Evolutionary conservation across 2,329 filamentous ascomycete species (phyloP).

Genomic region (Cladosporium sp.): DNA sequence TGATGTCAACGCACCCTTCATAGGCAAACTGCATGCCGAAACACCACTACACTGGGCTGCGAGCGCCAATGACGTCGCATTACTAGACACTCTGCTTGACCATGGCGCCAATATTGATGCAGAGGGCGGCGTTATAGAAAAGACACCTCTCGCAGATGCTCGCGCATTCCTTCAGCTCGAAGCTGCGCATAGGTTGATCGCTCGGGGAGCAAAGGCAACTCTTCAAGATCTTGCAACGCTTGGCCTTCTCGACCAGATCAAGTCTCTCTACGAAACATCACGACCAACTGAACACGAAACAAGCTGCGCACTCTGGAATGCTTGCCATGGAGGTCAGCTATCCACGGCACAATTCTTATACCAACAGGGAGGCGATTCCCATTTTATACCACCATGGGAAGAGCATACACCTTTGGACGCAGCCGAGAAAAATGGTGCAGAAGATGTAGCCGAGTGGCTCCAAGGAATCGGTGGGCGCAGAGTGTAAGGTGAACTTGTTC

Average conservation of each 20-base stretch:
- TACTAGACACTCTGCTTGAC: background rate
- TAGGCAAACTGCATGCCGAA: background rate
- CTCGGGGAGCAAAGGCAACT: background rate
- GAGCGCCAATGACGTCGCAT: background rate
- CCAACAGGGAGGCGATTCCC: background rate
- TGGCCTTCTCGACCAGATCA: background rate
- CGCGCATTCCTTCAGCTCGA: background rate
- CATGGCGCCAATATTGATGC: background rate
- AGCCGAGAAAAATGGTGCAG: background rate
- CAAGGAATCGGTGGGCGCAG: background rate
- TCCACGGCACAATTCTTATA: background rate
- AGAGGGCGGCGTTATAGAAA: background rate
- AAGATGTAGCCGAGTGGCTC: background rate
- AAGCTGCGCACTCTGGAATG: background rate
- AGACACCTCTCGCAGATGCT: slow-evolving; percentile 1
- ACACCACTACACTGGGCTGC: slow-evolving; percentile 4
- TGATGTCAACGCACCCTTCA: slow-evolving; percentile 1
- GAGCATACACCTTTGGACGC: background rate
- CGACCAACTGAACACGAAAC: background rate
- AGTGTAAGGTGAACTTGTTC: no score
- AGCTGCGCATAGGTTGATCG: background rate
- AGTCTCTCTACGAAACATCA: background rate
- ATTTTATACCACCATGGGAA: background rate
- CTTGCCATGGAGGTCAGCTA: background rate
- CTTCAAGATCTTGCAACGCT: slow-evolving; percentile 1